phyloP scores from a whole-genome alignment of 2,329 filamentous ascomycete genomes.

The Fusarium multiceps region DNA sequence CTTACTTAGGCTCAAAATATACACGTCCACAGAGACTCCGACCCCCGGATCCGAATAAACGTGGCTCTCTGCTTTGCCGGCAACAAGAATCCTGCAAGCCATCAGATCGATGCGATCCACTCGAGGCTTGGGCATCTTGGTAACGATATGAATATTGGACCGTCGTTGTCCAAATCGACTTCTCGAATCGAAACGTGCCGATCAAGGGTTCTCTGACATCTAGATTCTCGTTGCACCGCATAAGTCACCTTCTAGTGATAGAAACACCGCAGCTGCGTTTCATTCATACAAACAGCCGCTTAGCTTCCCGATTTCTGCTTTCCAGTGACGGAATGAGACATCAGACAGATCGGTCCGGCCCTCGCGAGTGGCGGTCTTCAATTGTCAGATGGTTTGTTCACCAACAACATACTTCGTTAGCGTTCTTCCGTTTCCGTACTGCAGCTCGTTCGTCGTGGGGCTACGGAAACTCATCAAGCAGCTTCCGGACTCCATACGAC shows the following conservation, averaged over 20 bases:
- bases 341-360: background rate
- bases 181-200: background rate
- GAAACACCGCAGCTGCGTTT: background rate
- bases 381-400: background rate
- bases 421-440: slow-evolving; percentile 19
- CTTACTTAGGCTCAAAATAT: background rate
- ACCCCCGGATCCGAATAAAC: background rate
- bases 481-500: background rate
- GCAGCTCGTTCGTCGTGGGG: background rate
- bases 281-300: background rate
- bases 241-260: background rate
- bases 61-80: background rate
- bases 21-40: background rate
- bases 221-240: background rate
- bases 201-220: slow-evolving; percentile 5
- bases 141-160: background rate
- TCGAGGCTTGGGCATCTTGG: background rate
- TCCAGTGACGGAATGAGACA: background rate
- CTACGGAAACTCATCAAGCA: background rate
- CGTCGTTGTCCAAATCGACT: background rate
- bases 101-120: background rate
- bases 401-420: slow-evolving; percentile 3
- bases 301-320: background rate
- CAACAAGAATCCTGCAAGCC: background rate
- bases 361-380: background rate